These are phyloP conservation scores for Flaveria floridana DNA, from an alignment of 140 eudicot species.

Conservation along the genomic window DNA sequence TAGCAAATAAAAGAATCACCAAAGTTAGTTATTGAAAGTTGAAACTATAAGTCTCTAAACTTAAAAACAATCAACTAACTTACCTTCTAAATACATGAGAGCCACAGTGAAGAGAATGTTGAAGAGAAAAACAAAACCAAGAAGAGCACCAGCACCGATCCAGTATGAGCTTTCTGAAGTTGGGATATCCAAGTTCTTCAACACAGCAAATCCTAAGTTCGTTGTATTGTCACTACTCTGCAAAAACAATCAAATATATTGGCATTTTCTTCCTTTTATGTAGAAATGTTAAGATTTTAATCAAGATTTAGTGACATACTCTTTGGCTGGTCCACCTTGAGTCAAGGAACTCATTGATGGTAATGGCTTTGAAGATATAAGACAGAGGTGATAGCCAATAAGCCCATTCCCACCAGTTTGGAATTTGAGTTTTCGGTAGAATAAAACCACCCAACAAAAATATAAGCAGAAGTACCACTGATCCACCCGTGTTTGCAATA, in stretches of 20 bases:
- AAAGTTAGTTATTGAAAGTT: conserved; percentile 15
- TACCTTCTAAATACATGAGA: conserved; percentile 57
- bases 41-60: neutral
- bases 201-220: conserved; percentile 52
- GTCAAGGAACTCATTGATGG: conserved; percentile 66
- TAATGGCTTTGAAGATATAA: conserved; percentile 70
- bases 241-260: neutral
- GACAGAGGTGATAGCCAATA: conserved; percentile 75
- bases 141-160: conserved; percentile 58
- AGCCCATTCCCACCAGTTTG: conserved; percentile 76
- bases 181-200: conserved; percentile 45
- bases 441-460: conserved; percentile 77
- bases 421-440: conserved; percentile 51
- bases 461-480: conserved; percentile 45
- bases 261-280: neutral
- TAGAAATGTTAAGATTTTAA: neutral
- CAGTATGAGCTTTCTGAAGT: conserved; percentile 51
- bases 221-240: conserved; percentile 43
- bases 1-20: conserved; percentile 3
- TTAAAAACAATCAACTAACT: neutral
- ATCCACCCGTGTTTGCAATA: conserved; percentile 64
- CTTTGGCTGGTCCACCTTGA: conserved; percentile 63
- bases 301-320: conserved; percentile 6
- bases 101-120: conserved; percentile 54
- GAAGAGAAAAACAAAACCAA: conserved; percentile 53